These are phyloP conservation scores for Diospyros kaki DNA, from an alignment of 148 eudicot genomes.

Conservation along the genomic window DNA sequence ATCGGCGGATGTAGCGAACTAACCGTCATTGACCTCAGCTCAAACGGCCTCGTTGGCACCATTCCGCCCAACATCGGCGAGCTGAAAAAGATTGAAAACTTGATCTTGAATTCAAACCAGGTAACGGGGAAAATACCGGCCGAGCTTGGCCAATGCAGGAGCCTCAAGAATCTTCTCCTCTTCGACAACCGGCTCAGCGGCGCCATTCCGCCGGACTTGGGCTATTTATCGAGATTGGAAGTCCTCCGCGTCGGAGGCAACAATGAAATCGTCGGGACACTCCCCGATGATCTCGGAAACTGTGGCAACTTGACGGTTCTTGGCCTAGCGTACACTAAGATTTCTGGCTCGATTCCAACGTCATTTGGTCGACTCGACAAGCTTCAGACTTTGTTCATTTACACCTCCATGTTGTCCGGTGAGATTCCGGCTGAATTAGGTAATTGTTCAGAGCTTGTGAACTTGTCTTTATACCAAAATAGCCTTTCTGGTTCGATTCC, in stretches of 20 bases:
- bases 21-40: conserved; percentile 53
- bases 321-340: conserved; percentile 72
- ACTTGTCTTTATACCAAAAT: conserved; percentile 63
- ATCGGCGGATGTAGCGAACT: conserved; percentile 34
- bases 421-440: conserved; percentile 69
- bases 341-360: conserved; percentile 63
- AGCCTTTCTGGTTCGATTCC: conserved; percentile 65
- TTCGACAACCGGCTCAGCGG: conserved; percentile 77
- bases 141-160: conserved; percentile 49
- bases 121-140: conserved; percentile 52
- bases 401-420: conserved; percentile 68
- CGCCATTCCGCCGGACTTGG: conserved; percentile 50
- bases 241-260: conserved; percentile 72
- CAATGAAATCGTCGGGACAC: conserved; percentile 55
- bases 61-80: conserved; percentile 49
- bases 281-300: conserved; percentile 63
- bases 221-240: conserved; percentile 38
- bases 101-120: conserved; percentile 47
- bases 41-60: conserved; percentile 56
- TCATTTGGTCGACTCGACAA: conserved; percentile 54
- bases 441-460: conserved; percentile 45
- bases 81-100: conserved; percentile 40
- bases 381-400: conserved; percentile 61
- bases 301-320: conserved; percentile 44
- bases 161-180: conserved; percentile 38